Evolutionary conservation across 2,329 filamentous ascomycete species (phyloP), one percentile per base, ranked within the genome.

Genomic region (Fusarium coicis): DNA sequence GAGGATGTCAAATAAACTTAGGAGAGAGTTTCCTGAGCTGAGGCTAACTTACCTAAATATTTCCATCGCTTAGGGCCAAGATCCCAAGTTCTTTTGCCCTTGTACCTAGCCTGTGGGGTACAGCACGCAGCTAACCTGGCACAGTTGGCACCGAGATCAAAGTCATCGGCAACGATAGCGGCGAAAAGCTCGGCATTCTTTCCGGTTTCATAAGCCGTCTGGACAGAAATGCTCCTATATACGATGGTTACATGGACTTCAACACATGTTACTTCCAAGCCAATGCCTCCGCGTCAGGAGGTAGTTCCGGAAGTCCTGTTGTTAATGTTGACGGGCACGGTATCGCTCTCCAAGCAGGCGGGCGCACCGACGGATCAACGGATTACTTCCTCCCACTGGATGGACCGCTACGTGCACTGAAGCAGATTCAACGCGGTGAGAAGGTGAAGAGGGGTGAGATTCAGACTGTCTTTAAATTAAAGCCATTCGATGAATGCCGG

Each of bases 231-330:
- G 96, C 96, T 2, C 96, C 96, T 21, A 96, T 98, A 78, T 98
- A 99, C 57, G 96, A 98, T 68, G 96, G 96, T 28, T 99, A 99
- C 82, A 96, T 95, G 82, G 96, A 99, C 80, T 99, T 99, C 88
- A 99, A 93, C 81, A 92, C 89, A 42, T 92, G 97, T 80, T 99
- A 99, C 86, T 98, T 98, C 77, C 96, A 99, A 84, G 96, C 96
- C 68, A 97, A 97, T 15, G 96, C 96, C 3, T 96, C 96, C 6
- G 96, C 96, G 5, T 98, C 95, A 80, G 96, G 96, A 72, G 96
- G 96, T 70, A 97, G 94, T 84, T 99, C 96, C 11, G 96, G 96
- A 68, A 97, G 93, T 90, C 96, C 96, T 1, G 96, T 99, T 2
- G 95, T 99, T 63, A 97, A 98, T 81, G 93, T 97, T 62, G 94